Evolutionary conservation across 2,329 filamentous ascomycete genomes (phyloP), one percentile per base, ranked within the genome.

Genomic region (Ascochyta koolunga): DNA sequence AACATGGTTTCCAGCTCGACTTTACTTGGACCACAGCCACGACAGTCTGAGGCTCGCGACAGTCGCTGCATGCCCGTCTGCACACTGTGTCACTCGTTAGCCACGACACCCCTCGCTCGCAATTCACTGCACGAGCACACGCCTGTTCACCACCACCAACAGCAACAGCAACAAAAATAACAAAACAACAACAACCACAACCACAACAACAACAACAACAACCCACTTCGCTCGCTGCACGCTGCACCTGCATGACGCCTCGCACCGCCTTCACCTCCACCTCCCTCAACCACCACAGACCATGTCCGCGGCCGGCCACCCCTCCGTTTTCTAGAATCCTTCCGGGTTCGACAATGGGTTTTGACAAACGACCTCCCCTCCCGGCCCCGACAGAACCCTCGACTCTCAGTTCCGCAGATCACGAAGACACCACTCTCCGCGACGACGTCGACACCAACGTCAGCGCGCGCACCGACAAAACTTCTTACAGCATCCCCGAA

Each of bases 371-470:
- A 68, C 86, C 86, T 73, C 89, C 89, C 68, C 82, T 93, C 70
- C 90, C 90, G 71, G 88, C 88, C 68, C 90, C 90, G 62, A 93
- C 90, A 72, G 89, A 91, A 76, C 88, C 88, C 71, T 86, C 85
- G 62, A 82, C 81, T 56, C 81, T 81, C 56, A 81, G 82, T 55
- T 86, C 86, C 53, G 85, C 84, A 72, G 86, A 88, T 67, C 74
- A 76, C 71, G 77, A 74, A 62, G 78, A 74, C 64, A 73, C 69
- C 57, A 72, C 70, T 56, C 66, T 73, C 51, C 75, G 65, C 47
- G 80, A 80, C 62, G 82, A 84, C 63, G 71, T 89, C 58, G 85
- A 83, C 53, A 86, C 86, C 65, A 88, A 90, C 75, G 72, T 89
- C 62, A 91, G 89, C 58, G 83, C 83, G 59, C 82, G 85, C 56